A percentile compares a stretch with the other conserved stretches of the same genome.
phyloP scores from a whole-genome alignment of 1,284 basidiomycete genomes.

The Moesziomyces parantarcticus region DNA sequence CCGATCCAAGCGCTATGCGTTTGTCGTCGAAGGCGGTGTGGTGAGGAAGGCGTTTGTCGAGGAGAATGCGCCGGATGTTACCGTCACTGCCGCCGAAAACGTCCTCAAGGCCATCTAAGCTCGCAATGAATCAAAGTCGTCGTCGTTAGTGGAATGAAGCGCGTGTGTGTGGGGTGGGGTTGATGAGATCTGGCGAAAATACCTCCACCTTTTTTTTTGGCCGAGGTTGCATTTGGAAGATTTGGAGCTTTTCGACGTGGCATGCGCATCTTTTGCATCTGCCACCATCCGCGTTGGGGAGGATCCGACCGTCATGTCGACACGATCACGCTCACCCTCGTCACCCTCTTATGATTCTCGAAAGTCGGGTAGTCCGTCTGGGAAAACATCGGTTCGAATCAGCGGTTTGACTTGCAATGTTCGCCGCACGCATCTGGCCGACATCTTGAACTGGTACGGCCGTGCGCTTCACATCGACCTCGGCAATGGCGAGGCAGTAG shows the following conservation, averaged over 20 bases:
- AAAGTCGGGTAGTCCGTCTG: neutral
- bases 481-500: neutral
- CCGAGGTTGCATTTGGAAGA: too few relatives aligned
- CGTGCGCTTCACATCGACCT: slow-evolving; percentile 14
- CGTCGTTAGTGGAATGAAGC: too few relatives aligned
- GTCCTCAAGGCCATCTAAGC: slow-evolving; percentile 46
- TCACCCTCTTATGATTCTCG: neutral
- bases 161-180: too few relatives aligned
- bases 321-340: slow-evolving; percentile 12
- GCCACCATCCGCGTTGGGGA: neutral
- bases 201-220: too few relatives aligned
- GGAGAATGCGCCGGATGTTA: slow-evolving; percentile 55
- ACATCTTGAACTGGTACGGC: slow-evolving; percentile 55
- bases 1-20: slow-evolving; percentile 55
- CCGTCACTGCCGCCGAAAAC: slow-evolving; percentile 59
- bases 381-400: slow-evolving; percentile 32
- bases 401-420: slow-evolving; percentile 34
- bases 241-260: neutral
- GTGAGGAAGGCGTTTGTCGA: slow-evolving; percentile 60
- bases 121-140: too few relatives aligned
- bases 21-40: slow-evolving; percentile 56
- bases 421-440: slow-evolving; percentile 34
- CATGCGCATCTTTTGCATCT: neutral
- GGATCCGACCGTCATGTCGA: slow-evolving; percentile 2
- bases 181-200: too few relatives aligned